Conservation (phyloP, 1,139 yeast species). For the Pichia sp. region DNA sequence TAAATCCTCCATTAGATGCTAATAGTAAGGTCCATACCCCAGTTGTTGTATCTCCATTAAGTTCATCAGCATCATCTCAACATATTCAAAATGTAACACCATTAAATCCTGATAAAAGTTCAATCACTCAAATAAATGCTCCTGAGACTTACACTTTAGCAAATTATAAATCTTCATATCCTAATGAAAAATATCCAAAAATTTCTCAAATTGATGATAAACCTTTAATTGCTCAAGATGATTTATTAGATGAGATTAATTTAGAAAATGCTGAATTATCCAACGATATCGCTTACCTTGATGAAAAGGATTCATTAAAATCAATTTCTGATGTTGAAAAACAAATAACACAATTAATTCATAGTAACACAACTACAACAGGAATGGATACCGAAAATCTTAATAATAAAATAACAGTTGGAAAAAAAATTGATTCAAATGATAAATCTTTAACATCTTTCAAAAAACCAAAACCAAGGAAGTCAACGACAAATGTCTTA, state of each 20-base stretch:
- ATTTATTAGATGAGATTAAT: constrained; percentile 5
- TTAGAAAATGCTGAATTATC: constrained; percentile 3
- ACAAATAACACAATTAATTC: neutral
- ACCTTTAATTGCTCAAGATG: neutral
- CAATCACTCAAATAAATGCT: neutral
- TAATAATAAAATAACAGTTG: too few relatives aligned
- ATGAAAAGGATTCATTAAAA: neutral
- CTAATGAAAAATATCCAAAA: neutral
- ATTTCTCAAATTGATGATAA: neutral
- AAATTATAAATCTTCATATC: constrained; percentile 15
- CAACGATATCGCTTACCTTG: neutral
- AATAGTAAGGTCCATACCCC: neutral
- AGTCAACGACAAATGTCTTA: constrained; percentile 18
- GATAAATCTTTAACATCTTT: constrained; percentile 8
- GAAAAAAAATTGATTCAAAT: constrained; percentile 2
- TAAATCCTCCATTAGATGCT: neutral
- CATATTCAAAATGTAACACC: neutral
- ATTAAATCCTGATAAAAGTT: constrained; percentile 6
- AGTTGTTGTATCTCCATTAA: neutral
- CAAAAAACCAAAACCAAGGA: constrained; percentile 22
- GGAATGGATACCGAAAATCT: too few relatives aligned
- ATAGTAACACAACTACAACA: neutral
- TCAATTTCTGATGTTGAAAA: too few relatives aligned
- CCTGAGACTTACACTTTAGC: constrained; percentile 16
- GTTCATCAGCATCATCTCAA: constrained; percentile 4